phyloP scores from a whole-genome alignment of 164 flowering plant species.

The Vitis amurensis region DNA sequence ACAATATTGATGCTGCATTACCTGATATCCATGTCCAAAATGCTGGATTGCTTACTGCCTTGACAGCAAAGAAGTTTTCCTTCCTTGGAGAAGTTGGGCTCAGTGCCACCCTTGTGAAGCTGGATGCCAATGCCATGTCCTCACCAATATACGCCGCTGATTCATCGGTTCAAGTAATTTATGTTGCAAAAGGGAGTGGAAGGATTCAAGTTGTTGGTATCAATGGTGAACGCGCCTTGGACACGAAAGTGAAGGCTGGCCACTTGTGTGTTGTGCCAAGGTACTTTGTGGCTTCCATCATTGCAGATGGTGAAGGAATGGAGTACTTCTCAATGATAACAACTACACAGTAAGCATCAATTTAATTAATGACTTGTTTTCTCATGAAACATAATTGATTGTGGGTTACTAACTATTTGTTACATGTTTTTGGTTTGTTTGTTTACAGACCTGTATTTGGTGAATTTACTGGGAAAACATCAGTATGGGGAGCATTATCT shows the following conservation, averaged over 20 bases:
- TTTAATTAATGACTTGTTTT: too few relatives aligned
- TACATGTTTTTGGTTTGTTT: too few relatives aligned
- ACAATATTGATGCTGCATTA: constrained; percentile 2
- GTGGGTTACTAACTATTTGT: too few relatives aligned
- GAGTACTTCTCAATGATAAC: constrained; percentile 30
- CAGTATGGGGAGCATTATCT: constrained; percentile 30
- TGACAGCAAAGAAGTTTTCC: constrained; percentile 15
- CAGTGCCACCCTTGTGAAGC: constrained; percentile 17
- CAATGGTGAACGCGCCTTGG: constrained; percentile 20
- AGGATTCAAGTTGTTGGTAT: constrained; percentile 32
- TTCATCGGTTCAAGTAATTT: constrained; percentile 16
- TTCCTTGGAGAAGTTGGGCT: constrained; percentile 29
- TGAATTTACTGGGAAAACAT: constrained; percentile 22
- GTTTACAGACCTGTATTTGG: constrained; percentile 25
- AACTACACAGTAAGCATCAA: constrained; percentile 20
- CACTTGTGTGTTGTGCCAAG: constrained; percentile 38
- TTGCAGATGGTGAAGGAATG: constrained; percentile 34
- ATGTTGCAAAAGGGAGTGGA: constrained; percentile 32
- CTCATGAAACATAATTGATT: too few relatives aligned
- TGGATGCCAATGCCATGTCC: constrained; percentile 19
- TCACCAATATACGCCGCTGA: constrained; percentile 20
- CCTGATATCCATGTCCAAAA: constrained; percentile 11
- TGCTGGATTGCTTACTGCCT: constrained; percentile 2
- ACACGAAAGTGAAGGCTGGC: constrained; percentile 19
- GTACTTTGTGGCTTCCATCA: constrained; percentile 22